Percentiles rank a stretch among this genome's conserved stretches.
These are phyloP conservation scores for Pythium brassicae DNA, from an alignment of 352 stramenopile species.

Conservation along the genomic window DNA sequence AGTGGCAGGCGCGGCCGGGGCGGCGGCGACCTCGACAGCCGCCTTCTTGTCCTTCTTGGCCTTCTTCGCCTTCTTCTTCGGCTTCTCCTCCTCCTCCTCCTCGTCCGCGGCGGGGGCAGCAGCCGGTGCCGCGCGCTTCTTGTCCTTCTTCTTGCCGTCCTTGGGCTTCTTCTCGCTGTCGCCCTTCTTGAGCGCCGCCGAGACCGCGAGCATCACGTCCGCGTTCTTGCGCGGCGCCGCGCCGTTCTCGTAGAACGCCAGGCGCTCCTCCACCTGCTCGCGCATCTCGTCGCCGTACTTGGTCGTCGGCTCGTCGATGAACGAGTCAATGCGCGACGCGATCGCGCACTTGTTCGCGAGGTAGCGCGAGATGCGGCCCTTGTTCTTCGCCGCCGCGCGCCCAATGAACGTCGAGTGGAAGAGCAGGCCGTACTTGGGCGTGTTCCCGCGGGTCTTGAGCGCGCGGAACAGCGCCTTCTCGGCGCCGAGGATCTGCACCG, in stretches of 20 bases:
- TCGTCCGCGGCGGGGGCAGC: slow-evolving; percentile 58
- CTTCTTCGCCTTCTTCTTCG: slow-evolving; percentile 87
- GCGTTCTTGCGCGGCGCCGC: slow-evolving; percentile 97
- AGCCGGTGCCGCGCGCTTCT: slow-evolving; percentile 66
- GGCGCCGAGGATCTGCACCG: slow-evolving; percentile 99
- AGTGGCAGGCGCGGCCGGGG: slow-evolving; percentile 9
- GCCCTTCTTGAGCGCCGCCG: slow-evolving; percentile 81
- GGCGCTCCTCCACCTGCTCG: slow-evolving; percentile 98
- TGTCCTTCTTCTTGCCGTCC: slow-evolving; percentile 73
- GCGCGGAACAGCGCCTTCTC: slow-evolving; percentile 99
- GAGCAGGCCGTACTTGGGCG: slow-evolving; percentile 99
- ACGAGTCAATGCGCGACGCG: slow-evolving; percentile 98
- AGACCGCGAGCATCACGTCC: slow-evolving; percentile 98
- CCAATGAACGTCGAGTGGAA: slow-evolving; percentile 99
- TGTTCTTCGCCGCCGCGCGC: slow-evolving; percentile 99
- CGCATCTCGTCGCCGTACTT: slow-evolving; percentile 98
- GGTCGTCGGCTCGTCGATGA: slow-evolving; percentile 94
- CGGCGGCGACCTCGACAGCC: slow-evolving; percentile 16
- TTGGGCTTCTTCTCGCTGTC: slow-evolving; percentile 36
- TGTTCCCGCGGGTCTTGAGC: slow-evolving; percentile 99
- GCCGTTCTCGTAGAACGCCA: slow-evolving; percentile 99
- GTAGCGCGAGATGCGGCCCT: slow-evolving; percentile 99
- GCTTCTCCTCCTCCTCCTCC: slow-evolving; percentile 53
- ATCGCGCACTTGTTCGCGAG: slow-evolving; percentile 99
- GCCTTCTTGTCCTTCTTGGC: slow-evolving; percentile 62